Percentiles rank a stretch among this genome's conserved stretches.
Evolutionary conservation across 257 asterid species (phyloP).

Genomic region (Solanum clarkiae): DNA sequence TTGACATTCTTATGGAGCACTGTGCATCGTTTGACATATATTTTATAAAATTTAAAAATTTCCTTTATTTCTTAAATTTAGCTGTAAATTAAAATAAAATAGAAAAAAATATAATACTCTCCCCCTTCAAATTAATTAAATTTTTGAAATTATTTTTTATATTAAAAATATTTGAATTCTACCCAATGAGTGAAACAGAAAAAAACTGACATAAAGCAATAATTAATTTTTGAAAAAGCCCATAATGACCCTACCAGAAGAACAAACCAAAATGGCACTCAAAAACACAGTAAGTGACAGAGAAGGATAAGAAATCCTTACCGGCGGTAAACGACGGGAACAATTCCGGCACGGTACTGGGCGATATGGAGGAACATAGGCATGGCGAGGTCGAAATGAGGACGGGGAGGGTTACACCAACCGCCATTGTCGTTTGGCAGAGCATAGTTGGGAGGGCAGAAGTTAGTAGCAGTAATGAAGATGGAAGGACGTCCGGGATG

Average conservation of each 20-base stretch:
- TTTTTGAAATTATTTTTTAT: no score
- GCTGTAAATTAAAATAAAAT: no score
- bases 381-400: constrained; percentile 92
- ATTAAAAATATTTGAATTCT: not conserved
- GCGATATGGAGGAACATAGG: constrained; percentile 91
- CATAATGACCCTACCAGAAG: not conserved
- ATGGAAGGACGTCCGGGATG: constrained; percentile 71
- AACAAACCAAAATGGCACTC: not conserved
- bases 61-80: no score
- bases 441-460: constrained; percentile 81
- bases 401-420: constrained; percentile 87
- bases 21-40: not conserved
- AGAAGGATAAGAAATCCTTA: not conserved
- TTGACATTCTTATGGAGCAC: constrained; percentile 2
- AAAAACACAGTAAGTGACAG: not conserved
- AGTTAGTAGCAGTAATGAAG: constrained; percentile 66
- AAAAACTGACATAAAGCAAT: not conserved
- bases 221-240: not conserved
- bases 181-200: not conserved
- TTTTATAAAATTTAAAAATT: no score
- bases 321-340: constrained; percentile 74
- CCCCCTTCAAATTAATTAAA: no score
- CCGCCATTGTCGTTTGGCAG: constrained; percentile 76
- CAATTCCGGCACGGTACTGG: constrained; percentile 84
- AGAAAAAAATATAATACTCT: no score